Percentiles rank a stretch among this genome's conserved stretches.
Conservation (phyloP, 2,329 filamentous ascomycete genomes). For the Colletotrichum spaethianum region DNA sequence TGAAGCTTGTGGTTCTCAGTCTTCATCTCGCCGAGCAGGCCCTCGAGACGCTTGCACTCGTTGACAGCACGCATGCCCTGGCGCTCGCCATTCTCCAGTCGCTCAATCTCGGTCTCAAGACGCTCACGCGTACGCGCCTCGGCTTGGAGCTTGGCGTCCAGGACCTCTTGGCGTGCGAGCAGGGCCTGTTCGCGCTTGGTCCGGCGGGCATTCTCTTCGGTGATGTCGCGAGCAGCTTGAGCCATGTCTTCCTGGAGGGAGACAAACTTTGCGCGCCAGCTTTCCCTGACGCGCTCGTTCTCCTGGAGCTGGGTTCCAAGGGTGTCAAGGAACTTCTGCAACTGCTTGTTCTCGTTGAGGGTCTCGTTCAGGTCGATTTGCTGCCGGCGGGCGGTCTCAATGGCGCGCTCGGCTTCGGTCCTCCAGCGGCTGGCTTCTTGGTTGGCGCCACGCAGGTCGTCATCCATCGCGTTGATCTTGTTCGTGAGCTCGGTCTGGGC, state of each 20-base stretch:
- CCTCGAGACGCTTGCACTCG: slow-evolving; percentile 74
- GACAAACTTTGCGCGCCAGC: slow-evolving; percentile 87
- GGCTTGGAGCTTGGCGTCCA: slow-evolving; percentile 82
- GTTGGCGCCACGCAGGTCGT: slow-evolving; percentile 68
- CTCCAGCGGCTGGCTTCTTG: slow-evolving; percentile 74
- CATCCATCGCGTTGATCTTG: slow-evolving; percentile 67
- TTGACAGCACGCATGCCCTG: slow-evolving; percentile 75
- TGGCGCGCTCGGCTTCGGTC: slow-evolving; percentile 71
- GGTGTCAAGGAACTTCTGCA: slow-evolving; percentile 80
- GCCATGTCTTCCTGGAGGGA: slow-evolving; percentile 91
- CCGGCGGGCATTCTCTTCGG: slow-evolving; percentile 85
- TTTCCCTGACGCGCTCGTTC: slow-evolving; percentile 86
- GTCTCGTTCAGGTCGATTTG: slow-evolving; percentile 64
- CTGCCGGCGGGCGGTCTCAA: slow-evolving; percentile 65
- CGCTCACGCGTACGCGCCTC: slow-evolving; percentile 80
- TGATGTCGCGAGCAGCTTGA: slow-evolving; percentile 81
- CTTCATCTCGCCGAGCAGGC: slow-evolving; percentile 68
- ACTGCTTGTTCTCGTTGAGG: slow-evolving; percentile 76
- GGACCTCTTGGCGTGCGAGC: slow-evolving; percentile 83
- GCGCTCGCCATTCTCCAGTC: slow-evolving; percentile 75
- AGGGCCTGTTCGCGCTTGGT: slow-evolving; percentile 85
- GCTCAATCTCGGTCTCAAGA: slow-evolving; percentile 76
- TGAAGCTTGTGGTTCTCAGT: slow-evolving; percentile 81
- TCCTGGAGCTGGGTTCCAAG: slow-evolving; percentile 87
- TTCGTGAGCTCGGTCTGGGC: slow-evolving; percentile 69